Conservation (phyloP, 805 yeast genomes). For the Torulaspora franciscae region DNA sequence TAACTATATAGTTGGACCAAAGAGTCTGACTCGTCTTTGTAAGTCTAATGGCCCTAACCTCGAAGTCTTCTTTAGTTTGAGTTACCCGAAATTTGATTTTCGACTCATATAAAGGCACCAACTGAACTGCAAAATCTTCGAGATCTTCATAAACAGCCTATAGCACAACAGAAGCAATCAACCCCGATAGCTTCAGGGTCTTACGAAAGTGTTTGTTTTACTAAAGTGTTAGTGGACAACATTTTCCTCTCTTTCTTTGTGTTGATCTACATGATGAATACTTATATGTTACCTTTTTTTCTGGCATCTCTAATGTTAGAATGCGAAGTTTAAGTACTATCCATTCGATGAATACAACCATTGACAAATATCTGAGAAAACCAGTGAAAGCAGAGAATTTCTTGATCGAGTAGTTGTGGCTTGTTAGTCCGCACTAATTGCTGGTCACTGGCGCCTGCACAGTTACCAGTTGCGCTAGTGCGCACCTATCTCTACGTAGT, state of each 20-base stretch:
- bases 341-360: slow-evolving; percentile 74
- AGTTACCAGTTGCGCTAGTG: too few relatives aligned
- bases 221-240: slow-evolving; percentile 12
- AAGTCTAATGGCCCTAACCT: not conserved
- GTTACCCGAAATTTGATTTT: not conserved
- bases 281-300: slow-evolving; percentile 43
- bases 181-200: not conserved
- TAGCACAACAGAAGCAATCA: not conserved
- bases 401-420: not conserved
- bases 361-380: slow-evolving; percentile 58
- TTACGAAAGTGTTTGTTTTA: not conserved
- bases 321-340: slow-evolving; percentile 45
- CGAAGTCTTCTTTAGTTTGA: not conserved
- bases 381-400: not conserved
- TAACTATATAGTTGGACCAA: not conserved
- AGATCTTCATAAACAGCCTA: not conserved
- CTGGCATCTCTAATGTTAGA: slow-evolving; percentile 94
- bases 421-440: not conserved
- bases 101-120: not conserved
- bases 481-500: not conserved
- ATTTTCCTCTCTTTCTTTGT: slow-evolving; percentile 4
- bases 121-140: not conserved
- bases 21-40: not conserved
- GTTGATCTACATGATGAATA: slow-evolving; percentile 27
- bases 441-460: not conserved